These are phyloP conservation scores for Camelina sativa DNA, from an alignment of 345 rosid species.

Conservation along the genomic window DNA sequence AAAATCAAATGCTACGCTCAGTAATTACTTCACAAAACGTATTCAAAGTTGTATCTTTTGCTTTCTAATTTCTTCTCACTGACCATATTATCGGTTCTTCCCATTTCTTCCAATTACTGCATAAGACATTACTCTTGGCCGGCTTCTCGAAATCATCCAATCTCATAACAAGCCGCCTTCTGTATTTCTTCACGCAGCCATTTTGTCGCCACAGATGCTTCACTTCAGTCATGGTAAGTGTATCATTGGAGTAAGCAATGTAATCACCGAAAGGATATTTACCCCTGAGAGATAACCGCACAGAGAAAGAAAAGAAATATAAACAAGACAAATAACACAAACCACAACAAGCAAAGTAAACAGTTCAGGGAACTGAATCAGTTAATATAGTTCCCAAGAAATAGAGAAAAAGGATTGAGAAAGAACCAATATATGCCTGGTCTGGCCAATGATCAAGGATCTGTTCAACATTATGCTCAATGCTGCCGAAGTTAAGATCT, in stretches of 20 bases:
- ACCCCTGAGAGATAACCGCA: conserved; percentile 55
- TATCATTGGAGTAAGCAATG: conserved; percentile 71
- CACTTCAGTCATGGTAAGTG: conserved; percentile 80
- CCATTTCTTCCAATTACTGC: conserved; percentile 96
- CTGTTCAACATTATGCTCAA: conserved; percentile 89
- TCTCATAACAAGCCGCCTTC: conserved; percentile 78
- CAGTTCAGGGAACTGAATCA: not conserved
- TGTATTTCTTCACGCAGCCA: conserved; percentile 63
- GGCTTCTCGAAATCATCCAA: conserved; percentile 95
- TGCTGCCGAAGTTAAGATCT: conserved; percentile 90
- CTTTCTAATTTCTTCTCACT: conserved; percentile 1
- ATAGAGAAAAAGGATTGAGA: conserved; percentile 73
- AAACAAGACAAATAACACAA: conserved; percentile 39
- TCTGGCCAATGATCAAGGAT: conserved; percentile 96
- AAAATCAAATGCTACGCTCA: conserved; percentile 27
- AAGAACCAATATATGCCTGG: conserved; percentile 99
- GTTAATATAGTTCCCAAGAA: not conserved
- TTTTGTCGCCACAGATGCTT: conserved; percentile 91
- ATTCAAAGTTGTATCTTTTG: not conserved
- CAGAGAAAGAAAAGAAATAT: conserved; percentile 24
- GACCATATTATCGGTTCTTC: conserved; percentile 88
- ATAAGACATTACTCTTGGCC: conserved; percentile 68
- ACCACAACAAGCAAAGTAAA: conserved; percentile 1
- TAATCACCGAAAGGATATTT: conserved; percentile 94
- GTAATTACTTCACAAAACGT: conserved; percentile 1